Base-by-base conservation (phyloP, 2,329 filamentous ascomycete species). In the Colletotrichum navitas region DNA sequence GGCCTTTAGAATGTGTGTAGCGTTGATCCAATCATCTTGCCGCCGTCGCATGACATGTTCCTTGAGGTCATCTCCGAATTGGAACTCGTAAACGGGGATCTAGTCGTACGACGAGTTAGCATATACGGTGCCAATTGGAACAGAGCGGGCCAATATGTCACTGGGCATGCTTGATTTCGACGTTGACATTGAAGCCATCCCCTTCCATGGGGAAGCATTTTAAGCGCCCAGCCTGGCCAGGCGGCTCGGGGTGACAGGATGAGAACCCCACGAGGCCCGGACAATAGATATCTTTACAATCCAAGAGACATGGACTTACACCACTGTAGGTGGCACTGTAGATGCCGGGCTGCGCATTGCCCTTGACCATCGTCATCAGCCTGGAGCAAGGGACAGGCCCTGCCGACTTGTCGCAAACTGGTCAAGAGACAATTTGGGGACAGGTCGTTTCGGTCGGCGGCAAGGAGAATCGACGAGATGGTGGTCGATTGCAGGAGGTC, bases 1-100 rank as follows among this genome's bases (percentile, higher is more conserved):
- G 51, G 97, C 94, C 80, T 99, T 99, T 60, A 99, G 85, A 72
- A 99, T 98, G 80, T 99, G 96, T 65, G 96, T 99, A n/a, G 96
- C 96, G 86, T 99, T 99, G 84, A 99, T 96, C 94, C 95, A 99
- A 82, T 98, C 91, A 81, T 99, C 96, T 64, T 91, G 89, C 72
- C 95, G 91, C 62, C 96, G 90, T 81, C 96, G 92, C 96, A 99
- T 99, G 75, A 98, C 93, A 93, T 98, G 94, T 77, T 92, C 89
- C 79, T 92, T 91, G 41, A 91, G 79, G 79, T 97, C 94, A 75
- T 86, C 87, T 45, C 92, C 94, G 77, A 97, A 92, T 80, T 97
- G 94, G 83, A 90, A 96, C 80, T 98, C 96, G 80, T 96, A 98
- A 14, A 98, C 95, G 45, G 95, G 95, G 73, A 97, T 94, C 94